Conservation (phyloP, 2,329 filamentous ascomycete genomes). For the Epichloe hybrida region DNA sequence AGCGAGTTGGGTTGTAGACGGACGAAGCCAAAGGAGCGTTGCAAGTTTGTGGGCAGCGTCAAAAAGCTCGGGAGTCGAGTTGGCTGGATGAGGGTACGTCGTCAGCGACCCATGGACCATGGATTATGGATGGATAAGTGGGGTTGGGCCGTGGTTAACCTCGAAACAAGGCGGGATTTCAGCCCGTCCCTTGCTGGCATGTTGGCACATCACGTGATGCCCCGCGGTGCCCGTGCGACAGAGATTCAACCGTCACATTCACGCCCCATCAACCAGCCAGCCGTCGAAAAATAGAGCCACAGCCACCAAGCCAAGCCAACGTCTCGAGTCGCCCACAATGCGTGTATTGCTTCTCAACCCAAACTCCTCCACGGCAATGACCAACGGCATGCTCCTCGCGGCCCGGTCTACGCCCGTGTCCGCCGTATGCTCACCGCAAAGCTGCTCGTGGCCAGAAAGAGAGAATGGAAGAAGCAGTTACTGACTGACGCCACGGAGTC, state of each 20-base stretch:
- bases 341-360: constrained; percentile 62
- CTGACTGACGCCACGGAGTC: constrained; percentile 20
- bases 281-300: too few relatives aligned
- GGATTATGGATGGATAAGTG: constrained; percentile 13
- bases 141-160: constrained; percentile 15
- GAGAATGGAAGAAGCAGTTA: not conserved
- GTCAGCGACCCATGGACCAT: constrained; percentile 3
- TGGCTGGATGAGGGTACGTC: constrained; percentile 2
- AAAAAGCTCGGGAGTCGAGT: not conserved
- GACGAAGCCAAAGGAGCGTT: not conserved
- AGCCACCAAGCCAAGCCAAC: too few relatives aligned
- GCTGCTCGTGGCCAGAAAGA: not conserved
- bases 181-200: not conserved
- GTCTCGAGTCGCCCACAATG: not conserved
- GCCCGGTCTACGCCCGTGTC: constrained; percentile 14
- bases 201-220: constrained; percentile 23
- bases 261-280: too few relatives aligned
- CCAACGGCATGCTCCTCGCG: constrained; percentile 39
- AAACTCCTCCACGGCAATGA: constrained; percentile 65
- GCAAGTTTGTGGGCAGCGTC: constrained; percentile 6
- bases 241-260: too few relatives aligned
- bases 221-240: constrained; percentile 16
- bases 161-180: too few relatives aligned
- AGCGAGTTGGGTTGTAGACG: not conserved
- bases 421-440: constrained; percentile 8